Evolutionary conservation across 1,284 basidiomycete genomes (phyloP).

Genomic region (Leccinum pachyderme): DNA sequence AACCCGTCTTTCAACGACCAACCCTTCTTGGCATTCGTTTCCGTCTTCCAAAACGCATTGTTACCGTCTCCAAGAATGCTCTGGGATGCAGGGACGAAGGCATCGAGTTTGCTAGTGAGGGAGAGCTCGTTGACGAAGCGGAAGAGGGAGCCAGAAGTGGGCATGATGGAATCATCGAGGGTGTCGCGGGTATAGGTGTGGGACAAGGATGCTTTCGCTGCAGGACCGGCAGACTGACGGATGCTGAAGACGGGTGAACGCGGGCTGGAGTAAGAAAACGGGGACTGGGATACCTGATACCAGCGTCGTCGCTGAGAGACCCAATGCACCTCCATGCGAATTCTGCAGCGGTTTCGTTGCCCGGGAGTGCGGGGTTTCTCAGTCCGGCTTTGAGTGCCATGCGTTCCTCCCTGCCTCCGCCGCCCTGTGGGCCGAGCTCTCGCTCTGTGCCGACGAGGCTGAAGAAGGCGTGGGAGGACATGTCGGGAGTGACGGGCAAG

Average conservation of each 20-base stretch:
- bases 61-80: constrained; percentile 51
- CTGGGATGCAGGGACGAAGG: constrained; percentile 29
- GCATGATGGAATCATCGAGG: constrained; percentile 62
- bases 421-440: constrained; percentile 28
- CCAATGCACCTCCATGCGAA: constrained; percentile 74
- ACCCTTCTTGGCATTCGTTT: constrained; percentile 66
- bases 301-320: constrained; percentile 70
- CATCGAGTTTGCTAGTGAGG: constrained; percentile 21
- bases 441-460: constrained; percentile 28
- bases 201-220: constrained; percentile 81
- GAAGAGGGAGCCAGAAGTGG: constrained; percentile 24
- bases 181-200: constrained; percentile 81
- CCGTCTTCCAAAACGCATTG: constrained; percentile 70
- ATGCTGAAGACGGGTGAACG: constrained; percentile 51
- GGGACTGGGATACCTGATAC: constrained; percentile 60
- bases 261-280: background rate
- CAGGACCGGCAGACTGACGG: constrained; percentile 76
- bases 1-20: constrained; percentile 55
- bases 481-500: constrained; percentile 54
- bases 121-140: constrained; percentile 26
- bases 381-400: constrained; percentile 23
- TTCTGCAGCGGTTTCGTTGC: constrained; percentile 81
- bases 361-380: constrained; percentile 12
- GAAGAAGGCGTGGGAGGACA: constrained; percentile 46
- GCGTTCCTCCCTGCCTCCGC: constrained; percentile 25